These are phyloP conservation scores for Candolleomyces eurysporus DNA, from an alignment of 768 basidiomycete species.

Conservation along the genomic window DNA sequence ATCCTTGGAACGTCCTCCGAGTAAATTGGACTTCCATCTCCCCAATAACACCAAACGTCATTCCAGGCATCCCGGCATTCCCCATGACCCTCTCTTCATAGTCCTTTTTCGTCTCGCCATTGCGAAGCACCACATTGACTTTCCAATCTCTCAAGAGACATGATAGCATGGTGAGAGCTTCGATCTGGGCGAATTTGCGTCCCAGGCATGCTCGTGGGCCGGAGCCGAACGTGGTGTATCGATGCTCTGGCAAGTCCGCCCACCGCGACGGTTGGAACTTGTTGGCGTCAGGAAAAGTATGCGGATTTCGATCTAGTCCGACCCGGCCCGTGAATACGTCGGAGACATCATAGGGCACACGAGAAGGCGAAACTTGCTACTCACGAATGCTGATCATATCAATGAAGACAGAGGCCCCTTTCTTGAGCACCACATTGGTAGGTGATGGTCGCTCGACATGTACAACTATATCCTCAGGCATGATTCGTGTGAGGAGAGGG, in stretches of 20 bases:
- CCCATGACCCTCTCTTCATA: slow-evolving; percentile 10
- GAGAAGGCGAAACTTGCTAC: background rate
- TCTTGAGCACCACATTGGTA: background rate
- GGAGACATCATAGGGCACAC: background rate
- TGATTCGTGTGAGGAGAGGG: slow-evolving; percentile 2
- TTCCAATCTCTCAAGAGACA: slow-evolving; percentile 12
- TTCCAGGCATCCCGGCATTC: slow-evolving; percentile 2
- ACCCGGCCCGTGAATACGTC: background rate
- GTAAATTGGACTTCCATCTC: background rate
- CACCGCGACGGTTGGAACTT: slow-evolving; percentile 12
- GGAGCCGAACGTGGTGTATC: slow-evolving; percentile 8
- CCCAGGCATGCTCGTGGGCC: slow-evolving; percentile 13
- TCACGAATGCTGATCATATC: background rate
- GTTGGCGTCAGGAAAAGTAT: slow-evolving; percentile 5
- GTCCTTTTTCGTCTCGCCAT: slow-evolving; percentile 7
- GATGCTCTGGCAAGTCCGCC: slow-evolving; percentile 8
- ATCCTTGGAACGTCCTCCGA: background rate
- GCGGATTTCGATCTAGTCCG: slow-evolving; percentile 9
- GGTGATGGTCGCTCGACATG: slow-evolving; percentile 2
- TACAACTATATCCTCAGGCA: slow-evolving; percentile 8
- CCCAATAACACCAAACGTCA: slow-evolving; percentile 9
- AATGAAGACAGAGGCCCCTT: background rate
- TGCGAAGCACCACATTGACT: background rate
- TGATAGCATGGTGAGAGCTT: slow-evolving; percentile 9
- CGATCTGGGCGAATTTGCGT: slow-evolving; percentile 10